Base-by-base conservation (phyloP, 1,139 yeast genomes). In the Suzukiozyma palmioleophila region DNA sequence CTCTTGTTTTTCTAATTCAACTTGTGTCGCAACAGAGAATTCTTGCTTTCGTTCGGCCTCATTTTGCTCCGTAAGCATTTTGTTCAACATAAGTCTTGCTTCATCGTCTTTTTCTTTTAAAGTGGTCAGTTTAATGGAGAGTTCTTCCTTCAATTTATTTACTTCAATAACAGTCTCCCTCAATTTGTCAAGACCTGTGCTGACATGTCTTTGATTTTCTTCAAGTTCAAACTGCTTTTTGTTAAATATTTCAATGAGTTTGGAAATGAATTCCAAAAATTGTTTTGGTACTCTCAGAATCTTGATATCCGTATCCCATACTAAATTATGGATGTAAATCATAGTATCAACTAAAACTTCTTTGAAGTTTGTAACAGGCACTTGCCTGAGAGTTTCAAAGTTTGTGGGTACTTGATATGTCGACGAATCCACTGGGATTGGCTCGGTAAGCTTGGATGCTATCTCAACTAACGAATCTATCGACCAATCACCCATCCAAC, bases 401-500 rank as follows among this genome's bases (percentile, higher is more conserved):
- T 56, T 33, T 0, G 43, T 51, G 2, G 78, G 73, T 2, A 62
- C 43, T 2, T 37, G 43, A 47, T 65, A 75, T 8, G 59, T 62
- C 0, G 77, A 64, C 32, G 65, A 51, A 43, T 81, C 84, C 22
- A 84, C 56, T 3, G 89, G 84, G 12, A 80, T 54, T 9, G 58
- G 46, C 11, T 61, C 60, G 2, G 81, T 60, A 24, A 69, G 49
- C 3, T 71, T 63, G 0, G 53, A 41, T 0, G 79, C 79, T 31
- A 88, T 77, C 39, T 77, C 78, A 13, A 50, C 49, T 39, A 83
- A 58, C 0, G 89, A 65, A 0, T 50, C 46, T 8, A 54, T 50
- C 0, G 82, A 69, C 97, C 97, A 90, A 42, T 80, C 79, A 3
- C 96, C 96, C 83, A 88, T 81, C 90, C 95, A 88, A 53, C 83